Conservation (phyloP, 192 early-diverging fungal genomes). For the Spizellomyces punctatus region DNA sequence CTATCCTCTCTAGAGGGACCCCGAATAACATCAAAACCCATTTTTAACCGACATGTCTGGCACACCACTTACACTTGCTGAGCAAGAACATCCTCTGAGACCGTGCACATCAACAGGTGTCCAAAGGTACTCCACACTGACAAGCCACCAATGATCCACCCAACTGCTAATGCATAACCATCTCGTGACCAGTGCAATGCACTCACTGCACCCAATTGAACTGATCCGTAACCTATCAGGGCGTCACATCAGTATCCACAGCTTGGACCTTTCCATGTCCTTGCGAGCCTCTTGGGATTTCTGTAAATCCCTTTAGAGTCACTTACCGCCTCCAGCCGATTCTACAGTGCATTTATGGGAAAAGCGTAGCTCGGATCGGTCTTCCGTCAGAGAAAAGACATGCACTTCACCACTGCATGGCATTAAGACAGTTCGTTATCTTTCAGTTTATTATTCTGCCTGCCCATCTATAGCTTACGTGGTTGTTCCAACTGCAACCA, state of each 20-base stretch:
- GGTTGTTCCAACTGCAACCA: conserved; percentile 67
- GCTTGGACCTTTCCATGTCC: too few relatives aligned
- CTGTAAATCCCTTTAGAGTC: not conserved
- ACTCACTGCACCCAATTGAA: conserved; percentile 44
- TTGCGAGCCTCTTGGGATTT: not conserved
- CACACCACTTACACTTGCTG: too few relatives aligned
- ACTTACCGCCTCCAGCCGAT: conserved; percentile 1
- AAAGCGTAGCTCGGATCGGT: conserved; percentile 42
- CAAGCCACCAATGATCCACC: conserved; percentile 64
- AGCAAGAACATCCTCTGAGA: conserved; percentile 47
- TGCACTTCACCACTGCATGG: conserved; percentile 49
- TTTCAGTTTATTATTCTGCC: not conserved
- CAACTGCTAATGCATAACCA: conserved; percentile 73
- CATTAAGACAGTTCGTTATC: too few relatives aligned
- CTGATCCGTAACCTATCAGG: not conserved
- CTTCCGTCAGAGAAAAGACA: conserved; percentile 57
- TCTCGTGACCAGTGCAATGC: conserved; percentile 73
- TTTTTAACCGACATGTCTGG: too few relatives aligned
- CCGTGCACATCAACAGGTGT: conserved; percentile 56
- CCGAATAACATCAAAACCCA: too few relatives aligned
- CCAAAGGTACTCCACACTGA: conserved; percentile 83
- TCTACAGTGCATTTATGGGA: conserved; percentile 48
- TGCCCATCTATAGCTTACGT: not conserved
- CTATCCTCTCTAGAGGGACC: not conserved
- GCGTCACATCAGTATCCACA: too few relatives aligned